These are phyloP conservation scores for Sonneratia alba DNA, from an alignment of 345 rosid genomes.

Conservation along the genomic window DNA sequence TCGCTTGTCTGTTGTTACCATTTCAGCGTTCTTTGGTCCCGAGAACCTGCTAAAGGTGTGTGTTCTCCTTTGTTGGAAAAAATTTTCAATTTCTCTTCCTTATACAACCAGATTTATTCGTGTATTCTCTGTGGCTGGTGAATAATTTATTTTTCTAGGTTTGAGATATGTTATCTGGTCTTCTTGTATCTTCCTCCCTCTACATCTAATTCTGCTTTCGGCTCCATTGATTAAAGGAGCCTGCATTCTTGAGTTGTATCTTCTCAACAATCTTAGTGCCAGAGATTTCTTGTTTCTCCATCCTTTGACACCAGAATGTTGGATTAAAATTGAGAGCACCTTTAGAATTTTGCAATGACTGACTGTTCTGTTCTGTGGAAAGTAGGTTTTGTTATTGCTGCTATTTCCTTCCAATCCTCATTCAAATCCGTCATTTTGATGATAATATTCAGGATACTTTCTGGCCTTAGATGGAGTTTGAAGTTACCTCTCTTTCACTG, in stretches of 20 bases:
- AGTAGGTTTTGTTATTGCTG: not conserved
- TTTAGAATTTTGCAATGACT: not conserved
- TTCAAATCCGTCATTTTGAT: not conserved
- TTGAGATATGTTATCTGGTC: not conserved
- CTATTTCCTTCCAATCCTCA: not conserved
- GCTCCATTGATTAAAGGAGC: not conserved
- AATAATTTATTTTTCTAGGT: not conserved
- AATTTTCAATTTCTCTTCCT: not conserved
- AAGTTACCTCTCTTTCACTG: not conserved
- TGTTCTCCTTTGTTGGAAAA: too few species aligned
- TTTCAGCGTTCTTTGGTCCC: conserved; percentile 8
- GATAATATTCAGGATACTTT: not conserved
- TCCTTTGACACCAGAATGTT: not conserved
- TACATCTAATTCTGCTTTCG: not conserved
- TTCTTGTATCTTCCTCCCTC: not conserved
- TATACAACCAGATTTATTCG: not conserved
- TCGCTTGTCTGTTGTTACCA: conserved; percentile 6
- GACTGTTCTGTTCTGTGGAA: not conserved
- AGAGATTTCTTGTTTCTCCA: not conserved
- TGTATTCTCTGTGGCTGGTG: not conserved
- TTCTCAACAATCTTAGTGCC: not conserved
- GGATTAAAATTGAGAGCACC: not conserved
- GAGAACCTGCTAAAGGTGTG: not conserved
- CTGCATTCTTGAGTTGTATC: not conserved
- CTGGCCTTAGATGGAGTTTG: not conserved